Percentiles rank a stretch among this genome's conserved stretches.
Conservation (phyloP, 805 yeast genomes). For the Sporopachydermia lactativora region DNA sequence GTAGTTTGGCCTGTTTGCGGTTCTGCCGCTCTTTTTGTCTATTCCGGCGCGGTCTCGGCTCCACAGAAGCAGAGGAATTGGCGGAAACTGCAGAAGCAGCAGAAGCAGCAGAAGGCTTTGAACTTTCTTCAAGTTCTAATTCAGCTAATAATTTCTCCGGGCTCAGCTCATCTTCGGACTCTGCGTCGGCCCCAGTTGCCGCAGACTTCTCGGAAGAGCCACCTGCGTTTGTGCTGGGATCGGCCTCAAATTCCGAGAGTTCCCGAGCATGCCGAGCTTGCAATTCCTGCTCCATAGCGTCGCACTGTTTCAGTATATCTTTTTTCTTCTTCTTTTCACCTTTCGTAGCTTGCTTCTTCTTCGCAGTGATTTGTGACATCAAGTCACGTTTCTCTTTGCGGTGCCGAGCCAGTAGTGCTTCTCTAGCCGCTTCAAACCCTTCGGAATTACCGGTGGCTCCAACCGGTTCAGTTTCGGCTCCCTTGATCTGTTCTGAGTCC, state of each 20-base stretch:
- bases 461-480: no score
- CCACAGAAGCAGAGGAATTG: slow-evolving; percentile 3
- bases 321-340: slow-evolving; percentile 43
- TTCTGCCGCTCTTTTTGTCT: slow-evolving; percentile 78
- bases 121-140: slow-evolving; percentile 27
- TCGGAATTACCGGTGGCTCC: no score
- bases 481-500: no score
- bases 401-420: slow-evolving; percentile 44
- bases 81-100: slow-evolving; percentile 6
- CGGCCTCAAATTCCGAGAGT: slow-evolving; percentile 7
- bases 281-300: slow-evolving; percentile 41
- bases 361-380: slow-evolving; percentile 49
- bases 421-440: slow-evolving; percentile 30
- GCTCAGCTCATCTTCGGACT: slow-evolving; percentile 34
- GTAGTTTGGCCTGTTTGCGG: slow-evolving; percentile 56
- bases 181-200: slow-evolving; percentile 17
- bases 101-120: slow-evolving; percentile 10
- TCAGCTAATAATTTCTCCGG: slow-evolving; percentile 60
- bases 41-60: slow-evolving; percentile 35
- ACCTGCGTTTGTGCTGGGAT: neutral
- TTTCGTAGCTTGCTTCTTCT: slow-evolving; percentile 76
- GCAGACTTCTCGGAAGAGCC: neutral
- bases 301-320: slow-evolving; percentile 45
- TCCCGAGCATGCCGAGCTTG: slow-evolving; percentile 35
- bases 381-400: slow-evolving; percentile 56